Base-by-base conservation (phyloP, 2,329 filamentous ascomycete species). In the Thelonectria discophora region DNA sequence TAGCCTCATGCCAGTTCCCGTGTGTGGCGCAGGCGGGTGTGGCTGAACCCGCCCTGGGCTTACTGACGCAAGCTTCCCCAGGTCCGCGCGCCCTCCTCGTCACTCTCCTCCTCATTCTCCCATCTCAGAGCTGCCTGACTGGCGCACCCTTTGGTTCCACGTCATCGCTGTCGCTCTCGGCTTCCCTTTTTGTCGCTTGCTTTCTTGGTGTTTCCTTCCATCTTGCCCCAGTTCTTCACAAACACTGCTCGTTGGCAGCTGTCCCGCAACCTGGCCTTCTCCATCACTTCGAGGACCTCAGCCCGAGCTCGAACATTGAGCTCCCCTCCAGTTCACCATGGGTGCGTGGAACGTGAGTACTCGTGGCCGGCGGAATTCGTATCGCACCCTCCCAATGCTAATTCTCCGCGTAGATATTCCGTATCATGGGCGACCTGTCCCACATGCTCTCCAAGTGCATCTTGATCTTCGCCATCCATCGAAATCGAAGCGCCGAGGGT, bases 381-480 rank as follows among this genome's bases (percentile, higher is more conserved):
- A 40, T 39, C 13, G 45, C 17, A 40, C 20, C 9, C 1, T 43
- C 12, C 15, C 42, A 42, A 50, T 58, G 8, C 65, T 71, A 27
- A 68, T 56, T 42, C 15, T 32, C 12, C 8, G n/a, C 21, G 10
- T 49, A 88, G 86, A 66, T 85, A 71, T 87, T 97, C 79, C 91
- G 93, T 72, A 85, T 96, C 72, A 77, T 93, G 71, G 94, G 87
- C 75, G 94, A 98, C 76, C 78, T 94, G 71, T 92, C 91, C 72
- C 94, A 98, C 76, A 87, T 92, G 47, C 82, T 88, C 50, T 95
- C 93, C 59, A 97, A 97, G 84, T 88, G 89, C 76, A 95, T 97
- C 74, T 85, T 97, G 70, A 93, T 97, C 79, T 91, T 89, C 81
- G 89, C 93, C 57, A 97, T 97, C 72, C 93, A 97, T 79, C 86